Evolutionary conservation across 2,329 filamentous ascomycete genomes (phyloP).

Genomic region (Ploettnerulaceae sp.): DNA sequence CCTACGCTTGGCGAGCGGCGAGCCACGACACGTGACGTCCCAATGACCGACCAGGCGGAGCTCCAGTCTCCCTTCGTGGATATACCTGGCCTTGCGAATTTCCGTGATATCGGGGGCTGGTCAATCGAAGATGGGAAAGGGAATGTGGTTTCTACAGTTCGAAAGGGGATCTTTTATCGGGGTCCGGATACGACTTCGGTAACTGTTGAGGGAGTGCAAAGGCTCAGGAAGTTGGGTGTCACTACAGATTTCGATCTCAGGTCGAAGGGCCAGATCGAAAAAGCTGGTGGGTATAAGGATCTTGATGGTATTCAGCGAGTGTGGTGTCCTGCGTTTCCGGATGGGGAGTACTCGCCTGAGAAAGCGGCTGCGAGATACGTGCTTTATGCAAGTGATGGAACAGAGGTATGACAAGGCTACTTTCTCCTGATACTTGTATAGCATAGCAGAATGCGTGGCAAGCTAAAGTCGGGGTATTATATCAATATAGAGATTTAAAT

Average conservation of each 20-base stretch:
- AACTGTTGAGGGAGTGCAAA: conserved; percentile 46
- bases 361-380: conserved; percentile 55
- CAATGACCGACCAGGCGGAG: neutral
- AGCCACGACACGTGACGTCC: neutral
- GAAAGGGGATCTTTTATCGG: conserved; percentile 56
- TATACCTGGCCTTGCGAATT: conserved; percentile 18
- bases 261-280: conserved; percentile 53
- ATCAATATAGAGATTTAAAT: too few species aligned
- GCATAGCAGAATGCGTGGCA: too few species aligned
- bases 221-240: conserved; percentile 51
- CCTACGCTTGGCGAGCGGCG: neutral
- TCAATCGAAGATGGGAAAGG: conserved; percentile 18
- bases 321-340: conserved; percentile 60
- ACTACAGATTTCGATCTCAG: conserved; percentile 63
- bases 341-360: conserved; percentile 57
- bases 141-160: conserved; percentile 37
- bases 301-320: conserved; percentile 48
- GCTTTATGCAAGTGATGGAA: conserved; percentile 51
- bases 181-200: conserved; percentile 61
- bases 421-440: neutral
- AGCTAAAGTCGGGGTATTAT: too few species aligned
- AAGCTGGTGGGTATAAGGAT: conserved; percentile 38
- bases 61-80: conserved; percentile 16
- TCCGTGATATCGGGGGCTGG: conserved; percentile 20
- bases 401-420: conserved; percentile 34